Evolutionary conservation across 352 stramenopile species (phyloP).

Genomic region (Pythium dissotocum): DNA sequence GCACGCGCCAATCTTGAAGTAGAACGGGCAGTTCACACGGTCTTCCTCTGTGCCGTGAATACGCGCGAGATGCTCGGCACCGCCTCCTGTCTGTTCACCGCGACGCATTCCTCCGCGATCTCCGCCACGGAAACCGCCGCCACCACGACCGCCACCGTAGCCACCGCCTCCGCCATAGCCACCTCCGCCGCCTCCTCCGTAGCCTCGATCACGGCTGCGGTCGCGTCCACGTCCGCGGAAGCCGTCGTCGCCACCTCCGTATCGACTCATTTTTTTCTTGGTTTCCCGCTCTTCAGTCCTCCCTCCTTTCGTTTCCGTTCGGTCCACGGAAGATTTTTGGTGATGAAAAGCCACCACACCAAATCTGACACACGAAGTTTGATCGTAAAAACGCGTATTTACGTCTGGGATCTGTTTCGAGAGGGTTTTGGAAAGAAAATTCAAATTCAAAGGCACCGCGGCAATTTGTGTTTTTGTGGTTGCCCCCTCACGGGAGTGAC

Average conservation of each 20-base stretch:
- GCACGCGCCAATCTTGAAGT: slow-evolving; percentile 99
- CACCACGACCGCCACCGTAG: slow-evolving; percentile 30
- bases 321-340: slow-evolving; percentile 26
- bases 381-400: slow-evolving; percentile 26
- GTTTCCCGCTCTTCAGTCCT: neutral
- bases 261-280: slow-evolving; percentile 58
- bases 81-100: slow-evolving; percentile 72
- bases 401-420: slow-evolving; percentile 9
- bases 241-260: slow-evolving; percentile 55
- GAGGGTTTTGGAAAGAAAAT: slow-evolving; percentile 22
- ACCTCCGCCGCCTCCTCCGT: slow-evolving; percentile 29
- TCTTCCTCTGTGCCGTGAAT: slow-evolving; percentile 98
- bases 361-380: slow-evolving; percentile 2
- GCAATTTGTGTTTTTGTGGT: slow-evolving; percentile 14
- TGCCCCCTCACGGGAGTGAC: slow-evolving; percentile 4
- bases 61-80: slow-evolving; percentile 94
- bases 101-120: slow-evolving; percentile 61
- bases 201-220: slow-evolving; percentile 66
- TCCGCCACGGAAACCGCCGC: slow-evolving; percentile 41
- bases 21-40: slow-evolving; percentile 99
- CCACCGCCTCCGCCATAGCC: slow-evolving; percentile 35
- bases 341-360: slow-evolving; percentile 10
- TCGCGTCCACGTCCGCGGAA: slow-evolving; percentile 67
- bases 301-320: slow-evolving; percentile 11
- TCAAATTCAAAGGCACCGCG: slow-evolving; percentile 35